Evolutionary conservation across 176 grass and related monocot species (phyloP).

Genomic region (Triticum urartu): DNA sequence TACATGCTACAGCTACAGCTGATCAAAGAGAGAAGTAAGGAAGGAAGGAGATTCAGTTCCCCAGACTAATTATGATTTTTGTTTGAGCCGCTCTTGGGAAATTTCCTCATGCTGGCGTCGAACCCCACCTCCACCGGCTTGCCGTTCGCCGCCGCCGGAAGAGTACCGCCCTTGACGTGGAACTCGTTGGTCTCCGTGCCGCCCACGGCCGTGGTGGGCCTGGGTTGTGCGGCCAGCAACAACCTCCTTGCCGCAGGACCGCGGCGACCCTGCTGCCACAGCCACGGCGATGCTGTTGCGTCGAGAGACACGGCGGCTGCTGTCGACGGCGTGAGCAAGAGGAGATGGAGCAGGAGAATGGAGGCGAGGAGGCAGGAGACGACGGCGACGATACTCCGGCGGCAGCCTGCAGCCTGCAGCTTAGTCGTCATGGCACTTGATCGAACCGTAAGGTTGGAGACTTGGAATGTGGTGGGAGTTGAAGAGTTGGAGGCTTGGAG

Average conservation of each 20-base stretch:
- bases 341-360: conserved; percentile 20
- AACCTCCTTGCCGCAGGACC: conserved; percentile 14
- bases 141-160: neutral
- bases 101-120: conserved; percentile 27
- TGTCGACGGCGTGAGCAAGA: neutral
- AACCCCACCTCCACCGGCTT: conserved; percentile 29
- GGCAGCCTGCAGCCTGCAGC: neutral
- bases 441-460: neutral
- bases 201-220: neutral
- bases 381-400: neutral
- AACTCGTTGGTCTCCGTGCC: neutral
- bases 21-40: neutral
- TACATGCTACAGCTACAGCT: neutral
- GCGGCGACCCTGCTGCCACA: neutral
- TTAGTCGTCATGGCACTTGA: neutral
- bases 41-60: neutral
- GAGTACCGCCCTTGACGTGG: neutral
- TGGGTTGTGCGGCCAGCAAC: neutral
- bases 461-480: neutral
- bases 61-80: conserved; percentile 22
- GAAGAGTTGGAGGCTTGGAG: neutral
- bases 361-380: neutral
- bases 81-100: conserved; percentile 20
- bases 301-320: neutral
- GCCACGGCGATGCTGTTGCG: neutral